Base-by-base conservation (phyloP, 164 flowering plant genomes). In the Pachysandra terminalis region DNA sequence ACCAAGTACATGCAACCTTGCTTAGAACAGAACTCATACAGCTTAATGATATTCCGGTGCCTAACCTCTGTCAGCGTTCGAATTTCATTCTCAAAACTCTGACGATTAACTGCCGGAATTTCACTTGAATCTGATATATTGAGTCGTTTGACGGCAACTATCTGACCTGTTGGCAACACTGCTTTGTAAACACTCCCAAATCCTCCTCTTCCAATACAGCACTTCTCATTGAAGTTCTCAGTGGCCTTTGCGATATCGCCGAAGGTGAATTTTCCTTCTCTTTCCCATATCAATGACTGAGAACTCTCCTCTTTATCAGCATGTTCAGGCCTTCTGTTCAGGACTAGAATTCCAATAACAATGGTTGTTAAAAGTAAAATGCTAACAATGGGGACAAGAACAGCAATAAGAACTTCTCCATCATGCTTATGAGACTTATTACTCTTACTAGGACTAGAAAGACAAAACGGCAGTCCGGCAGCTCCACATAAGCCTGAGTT, bases 11-110 rank as follows among this genome's bases (percentile, higher is more conserved):
- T 65, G 56, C 24, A 56, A 0, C 78, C 79, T 8, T 64, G 52
- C 41, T 62, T 70, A 9, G 86, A 79, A 60, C 90, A 87, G 63
- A 70, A 90, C 14, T 89, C 96, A 61, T 77, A 68, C 12, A 86
- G 81, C 80, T 82, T 86, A 55, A 90, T 81, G 23, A 90, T 84
- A 51, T 90, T 90, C 25, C 89, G 72, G 78, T 90, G 96, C 49
- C 88, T 66, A 5, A 79, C 68, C 41, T 83, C 81, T n/a, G 89
- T 87, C 52, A 89, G 48, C 2, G 77, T 61, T 17, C 74, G 64
- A 0, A 89, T 85, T 75, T 89, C 96, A 45, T 79, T 89, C 75
- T 79, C 73, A 58, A 89, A 89, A 57, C 84, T 83, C 63, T 52
- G 64, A 9, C 67, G 76, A 65, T 71, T 77, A 0, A 45, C 66